These are phyloP conservation scores for Amylocystis lapponica DNA, from an alignment of 768 basidiomycete genomes.

Conservation along the genomic window DNA sequence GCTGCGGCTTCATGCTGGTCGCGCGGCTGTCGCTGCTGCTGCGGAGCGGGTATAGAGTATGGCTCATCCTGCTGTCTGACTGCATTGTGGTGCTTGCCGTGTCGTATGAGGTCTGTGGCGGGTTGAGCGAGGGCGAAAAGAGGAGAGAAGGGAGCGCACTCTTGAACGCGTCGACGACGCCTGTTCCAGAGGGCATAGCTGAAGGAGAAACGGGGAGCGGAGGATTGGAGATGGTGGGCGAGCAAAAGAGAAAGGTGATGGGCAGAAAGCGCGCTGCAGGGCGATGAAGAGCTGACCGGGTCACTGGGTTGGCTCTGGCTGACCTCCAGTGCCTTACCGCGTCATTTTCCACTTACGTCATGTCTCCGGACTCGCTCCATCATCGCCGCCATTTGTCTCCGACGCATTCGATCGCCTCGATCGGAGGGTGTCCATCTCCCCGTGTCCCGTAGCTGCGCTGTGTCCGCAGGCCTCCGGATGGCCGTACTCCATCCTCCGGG, in stretches of 20 bases:
- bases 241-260: slow-evolving; percentile 4
- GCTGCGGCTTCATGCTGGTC: slow-evolving; percentile 6
- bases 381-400: too few species aligned
- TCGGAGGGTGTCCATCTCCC: too few species aligned
- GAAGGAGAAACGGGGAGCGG: slow-evolving; percentile 1
- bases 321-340: too few species aligned
- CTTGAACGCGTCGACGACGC: slow-evolving; percentile 84
- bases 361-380: too few species aligned
- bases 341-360: too few species aligned
- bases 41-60: slow-evolving; percentile 6
- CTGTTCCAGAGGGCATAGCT: slow-evolving; percentile 52
- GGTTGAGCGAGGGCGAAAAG: slow-evolving; percentile 3
- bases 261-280: too few species aligned
- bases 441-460: too few species aligned
- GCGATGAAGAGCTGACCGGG: too few species aligned
- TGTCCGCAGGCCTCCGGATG: too few species aligned
- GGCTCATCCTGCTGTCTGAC: slow-evolving; percentile 15
- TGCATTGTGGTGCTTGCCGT: slow-evolving; percentile 41
- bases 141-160: slow-evolving; percentile 48
- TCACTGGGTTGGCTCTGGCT: too few species aligned
- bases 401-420: too few species aligned
- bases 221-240: neutral
- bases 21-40: slow-evolving; percentile 10
- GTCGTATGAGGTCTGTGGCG: slow-evolving; percentile 45
- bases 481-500: too few species aligned